phyloP scores from a whole-genome alignment of 2,329 filamentous ascomycete genomes.

The Diplodia scrobiculata region DNA sequence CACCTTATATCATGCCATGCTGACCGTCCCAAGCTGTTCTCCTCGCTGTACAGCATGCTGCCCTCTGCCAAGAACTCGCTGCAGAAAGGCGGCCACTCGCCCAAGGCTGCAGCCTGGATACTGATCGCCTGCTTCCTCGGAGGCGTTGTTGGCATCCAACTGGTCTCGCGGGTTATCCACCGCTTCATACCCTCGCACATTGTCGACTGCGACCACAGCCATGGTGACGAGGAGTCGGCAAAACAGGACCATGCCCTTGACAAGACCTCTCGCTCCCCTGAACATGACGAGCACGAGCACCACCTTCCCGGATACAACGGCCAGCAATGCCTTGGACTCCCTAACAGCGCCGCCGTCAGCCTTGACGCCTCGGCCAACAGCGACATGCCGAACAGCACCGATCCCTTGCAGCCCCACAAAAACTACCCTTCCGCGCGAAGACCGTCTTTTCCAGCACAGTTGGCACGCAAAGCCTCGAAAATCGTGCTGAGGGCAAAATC shows the following conservation, averaged over 20 bases:
- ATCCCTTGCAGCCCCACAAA: constrained; percentile 13
- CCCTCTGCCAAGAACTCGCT: constrained; percentile 82
- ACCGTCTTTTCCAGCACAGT: constrained; percentile 47
- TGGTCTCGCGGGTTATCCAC: constrained; percentile 71
- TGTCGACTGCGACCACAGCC: constrained; percentile 76
- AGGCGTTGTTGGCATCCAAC: constrained; percentile 75
- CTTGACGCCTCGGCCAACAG: constrained; percentile 22
- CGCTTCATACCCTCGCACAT: constrained; percentile 75
- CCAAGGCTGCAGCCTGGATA: constrained; percentile 67
- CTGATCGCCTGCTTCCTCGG: constrained; percentile 69
- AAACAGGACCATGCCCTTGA: constrained; percentile 33
- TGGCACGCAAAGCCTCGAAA: constrained; percentile 51
- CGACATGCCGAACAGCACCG: constrained; percentile 22
- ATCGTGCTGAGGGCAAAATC: constrained; percentile 55
- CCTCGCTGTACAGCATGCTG: constrained; percentile 88
- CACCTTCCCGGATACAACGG: constrained; percentile 31
- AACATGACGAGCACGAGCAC: constrained; percentile 36
- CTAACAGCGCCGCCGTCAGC: constrained; percentile 19
- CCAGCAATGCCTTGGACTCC: constrained; percentile 30
- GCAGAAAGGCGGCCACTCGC: constrained; percentile 65
- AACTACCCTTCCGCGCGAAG: constrained; percentile 32
- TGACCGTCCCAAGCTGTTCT: constrained; percentile 70
- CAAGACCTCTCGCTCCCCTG: constrained; percentile 31
- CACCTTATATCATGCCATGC: constrained; percentile 28
- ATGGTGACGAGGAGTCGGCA: constrained; percentile 55